Base-by-base conservation (phyloP, 2,329 filamentous ascomycete species). In the Domatiomyces catenatus region DNA sequence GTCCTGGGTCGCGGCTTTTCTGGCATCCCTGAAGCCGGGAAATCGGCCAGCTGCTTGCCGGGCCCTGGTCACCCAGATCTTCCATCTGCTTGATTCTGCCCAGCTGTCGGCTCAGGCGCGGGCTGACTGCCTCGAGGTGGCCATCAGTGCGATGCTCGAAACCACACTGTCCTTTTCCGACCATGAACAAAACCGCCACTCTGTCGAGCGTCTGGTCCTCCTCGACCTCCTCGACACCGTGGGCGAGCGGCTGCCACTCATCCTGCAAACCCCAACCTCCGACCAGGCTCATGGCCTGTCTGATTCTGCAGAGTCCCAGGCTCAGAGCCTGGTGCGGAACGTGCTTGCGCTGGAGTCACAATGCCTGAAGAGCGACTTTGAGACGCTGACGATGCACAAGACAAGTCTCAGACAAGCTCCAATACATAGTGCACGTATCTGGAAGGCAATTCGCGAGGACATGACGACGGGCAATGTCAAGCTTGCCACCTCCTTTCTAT, bases 31-130 rank as follows among this genome's bases (percentile, higher is more conserved):
- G 52, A 80, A 82, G 52, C 75, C 81, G 4, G 78, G 81, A 50
- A 86, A 87, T 60, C 79, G 87, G 52, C 81, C 84, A 17, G 83
- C 89, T 57, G 83, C 86, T 6, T 89, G 87, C 64, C 80, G 87
- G 54, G 79, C 83, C n/a, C 71, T 95, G 43, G 75, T 86, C 42
- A 76, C 83, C 54, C 81, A 87, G 49, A 75, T 94, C 8, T 77
- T 95, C 43, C 75, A 79, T 50, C 76, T 75, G 46, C 63, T 72
- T 20, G 69, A 73, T 56, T 63, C 66, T 50, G 49, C 58, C 2
- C 62, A 62, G 18, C 66, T 70, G 44, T 67, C 70, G 1, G 62
- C 67, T 19, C 54, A 68, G 46, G 66, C 68, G 24, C 67, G 67
- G 26, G 68, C 69, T 52, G 66, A 71, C 50, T 75, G 72, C 57